Percentiles rank a stretch among this genome's conserved stretches.
phyloP scores from a whole-genome alignment of 2,329 filamentous ascomycete genomes.

The Aspergillus pseudotamarii region DNA sequence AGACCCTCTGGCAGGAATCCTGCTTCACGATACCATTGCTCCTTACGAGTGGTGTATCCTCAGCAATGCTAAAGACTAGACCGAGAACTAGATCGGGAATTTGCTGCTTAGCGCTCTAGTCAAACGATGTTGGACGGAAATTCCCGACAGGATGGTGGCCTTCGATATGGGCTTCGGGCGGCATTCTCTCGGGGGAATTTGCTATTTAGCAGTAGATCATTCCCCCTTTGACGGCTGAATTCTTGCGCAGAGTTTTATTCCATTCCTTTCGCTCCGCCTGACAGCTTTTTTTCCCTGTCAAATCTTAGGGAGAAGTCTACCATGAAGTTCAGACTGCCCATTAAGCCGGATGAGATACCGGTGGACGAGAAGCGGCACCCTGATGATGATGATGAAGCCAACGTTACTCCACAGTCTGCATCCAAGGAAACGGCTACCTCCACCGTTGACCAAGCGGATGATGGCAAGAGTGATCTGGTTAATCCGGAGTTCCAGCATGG shows the following conservation, averaged over 20 bases:
- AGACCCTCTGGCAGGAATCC: not conserved
- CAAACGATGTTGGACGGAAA: not conserved
- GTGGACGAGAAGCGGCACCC: constrained; percentile 4
- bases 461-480: constrained; percentile 15
- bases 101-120: not conserved
- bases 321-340: constrained; percentile 2
- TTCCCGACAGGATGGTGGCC: not conserved
- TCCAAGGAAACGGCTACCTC: not conserved
- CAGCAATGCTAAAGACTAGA: not conserved
- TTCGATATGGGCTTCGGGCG: not conserved
- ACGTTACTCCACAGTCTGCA: not conserved
- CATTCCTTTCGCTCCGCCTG: not conserved
- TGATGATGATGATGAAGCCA: constrained; percentile 4
- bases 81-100: not conserved
- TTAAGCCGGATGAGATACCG: constrained; percentile 9
- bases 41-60: not conserved
- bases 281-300: not conserved
- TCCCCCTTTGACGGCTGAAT: not conserved
- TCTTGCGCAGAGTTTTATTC: not conserved
- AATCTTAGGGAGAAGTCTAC: not conserved
- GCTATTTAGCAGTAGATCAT: not conserved
- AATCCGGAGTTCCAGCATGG: constrained; percentile 18
- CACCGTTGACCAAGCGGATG: not conserved
- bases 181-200: not conserved
- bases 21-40: not conserved